A percentile compares a stretch with the other conserved stretches of the same genome.
These are phyloP conservation scores for Sanchytrium tribonematis DNA, from an alignment of 371 early-diverging fungal genomes.

Conservation along the genomic window DNA sequence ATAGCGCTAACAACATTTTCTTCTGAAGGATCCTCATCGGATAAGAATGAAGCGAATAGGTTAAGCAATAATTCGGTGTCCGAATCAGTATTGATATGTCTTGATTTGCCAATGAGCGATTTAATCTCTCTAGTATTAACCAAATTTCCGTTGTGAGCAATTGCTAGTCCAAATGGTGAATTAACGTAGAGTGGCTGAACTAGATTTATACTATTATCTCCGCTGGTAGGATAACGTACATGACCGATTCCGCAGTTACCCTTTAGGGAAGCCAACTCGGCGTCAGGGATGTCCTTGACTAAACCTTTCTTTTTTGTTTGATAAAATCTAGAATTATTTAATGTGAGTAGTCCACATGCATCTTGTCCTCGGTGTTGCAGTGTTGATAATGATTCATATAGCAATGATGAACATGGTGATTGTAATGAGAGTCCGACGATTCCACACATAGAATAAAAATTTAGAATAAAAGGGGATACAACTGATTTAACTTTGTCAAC, in stretches of 20 bases:
- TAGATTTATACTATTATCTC: constrained; percentile 65
- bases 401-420: too few species aligned
- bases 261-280: too few species aligned
- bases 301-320: too few species aligned
- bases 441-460: too few species aligned
- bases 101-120: constrained; percentile 53
- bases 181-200: constrained; percentile 97
- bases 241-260: too few species aligned
- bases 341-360: too few species aligned
- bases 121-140: constrained; percentile 65
- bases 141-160: constrained; percentile 91
- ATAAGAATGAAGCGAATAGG: constrained; percentile 51
- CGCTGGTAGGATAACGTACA: constrained; percentile 92
- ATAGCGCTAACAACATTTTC: constrained; percentile 86
- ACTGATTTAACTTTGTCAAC: too few species aligned
- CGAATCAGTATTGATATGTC: constrained; percentile 93
- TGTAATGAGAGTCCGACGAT: too few species aligned
- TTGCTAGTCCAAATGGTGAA: constrained; percentile 81
- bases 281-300: too few species aligned
- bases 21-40: constrained; percentile 72
- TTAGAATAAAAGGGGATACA: too few species aligned
- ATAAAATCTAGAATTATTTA: too few species aligned
- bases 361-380: constrained; percentile 94
- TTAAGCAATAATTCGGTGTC: constrained; percentile 86
- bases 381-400: constrained; percentile 68